Conservation (phyloP, 495 filamentous ascomycete species). For the Aspergillus mulundensis region DNA sequence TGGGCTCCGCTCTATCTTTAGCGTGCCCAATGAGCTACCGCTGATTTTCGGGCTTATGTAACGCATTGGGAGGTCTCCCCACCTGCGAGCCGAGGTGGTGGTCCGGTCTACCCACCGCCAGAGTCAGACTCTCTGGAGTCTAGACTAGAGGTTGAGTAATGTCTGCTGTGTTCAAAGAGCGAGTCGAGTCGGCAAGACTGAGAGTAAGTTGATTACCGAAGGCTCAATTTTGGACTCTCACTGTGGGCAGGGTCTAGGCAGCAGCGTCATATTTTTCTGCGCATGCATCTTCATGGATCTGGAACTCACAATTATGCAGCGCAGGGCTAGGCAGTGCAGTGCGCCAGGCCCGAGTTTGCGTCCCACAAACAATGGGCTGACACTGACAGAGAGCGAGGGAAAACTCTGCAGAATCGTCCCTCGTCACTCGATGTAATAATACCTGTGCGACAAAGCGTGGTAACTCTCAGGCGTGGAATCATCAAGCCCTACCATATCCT, state of each 20-base stretch:
- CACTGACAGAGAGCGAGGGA: neutral
- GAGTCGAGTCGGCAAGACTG: no score
- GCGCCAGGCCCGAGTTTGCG: neutral
- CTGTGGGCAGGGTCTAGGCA: neutral
- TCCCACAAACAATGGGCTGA: neutral
- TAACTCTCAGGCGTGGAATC: neutral
- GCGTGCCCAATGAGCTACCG: neutral
- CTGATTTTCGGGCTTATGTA: neutral
- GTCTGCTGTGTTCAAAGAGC: no score
- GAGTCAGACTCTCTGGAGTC: neutral
- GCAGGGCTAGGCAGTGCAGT: neutral
- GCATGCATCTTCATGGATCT: neutral
- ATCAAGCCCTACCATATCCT: neutral
- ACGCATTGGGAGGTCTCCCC: neutral
- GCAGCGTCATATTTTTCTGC: neutral
- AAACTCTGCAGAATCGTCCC: neutral
- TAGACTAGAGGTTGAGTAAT: neutral
- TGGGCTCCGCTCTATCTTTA: constrained; percentile 12
- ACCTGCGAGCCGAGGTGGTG: neutral
- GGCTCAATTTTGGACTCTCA: neutral
- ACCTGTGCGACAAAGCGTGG: neutral
- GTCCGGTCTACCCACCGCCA: no score
- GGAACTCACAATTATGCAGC: neutral
- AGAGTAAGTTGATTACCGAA: no score
- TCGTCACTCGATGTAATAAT: neutral